phyloP scores from a whole-genome alignment of 2,329 filamentous ascomycete species.

The Alternaria viburni region DNA sequence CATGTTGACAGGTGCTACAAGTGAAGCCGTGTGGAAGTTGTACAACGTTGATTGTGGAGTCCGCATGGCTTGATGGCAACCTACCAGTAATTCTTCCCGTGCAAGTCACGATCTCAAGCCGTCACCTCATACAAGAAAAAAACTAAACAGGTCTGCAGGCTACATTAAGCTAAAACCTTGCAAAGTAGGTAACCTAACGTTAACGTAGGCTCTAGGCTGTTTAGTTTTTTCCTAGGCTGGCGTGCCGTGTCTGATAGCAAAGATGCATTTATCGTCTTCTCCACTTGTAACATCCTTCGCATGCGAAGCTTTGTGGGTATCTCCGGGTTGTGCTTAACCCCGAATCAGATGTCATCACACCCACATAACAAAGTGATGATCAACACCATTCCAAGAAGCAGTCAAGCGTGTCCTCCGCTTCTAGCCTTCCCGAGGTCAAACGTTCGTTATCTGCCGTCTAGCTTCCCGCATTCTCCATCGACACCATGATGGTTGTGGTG shows the following conservation, averaged over 20 bases:
- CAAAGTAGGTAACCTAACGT: too few species aligned
- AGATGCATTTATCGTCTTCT: neutral
- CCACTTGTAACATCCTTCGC: neutral
- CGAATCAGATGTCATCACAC: neutral
- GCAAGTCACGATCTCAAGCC: neutral
- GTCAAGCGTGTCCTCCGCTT: neutral
- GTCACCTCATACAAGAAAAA: too few species aligned
- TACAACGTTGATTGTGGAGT: neutral
- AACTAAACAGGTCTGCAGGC: too few species aligned
- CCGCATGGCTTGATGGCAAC: neutral
- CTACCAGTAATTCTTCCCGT: neutral
- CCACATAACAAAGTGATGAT: neutral
- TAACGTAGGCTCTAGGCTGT: too few species aligned
- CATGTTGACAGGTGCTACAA: neutral
- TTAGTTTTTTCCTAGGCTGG: too few species aligned
- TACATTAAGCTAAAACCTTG: rapidly evolving
- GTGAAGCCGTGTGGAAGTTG: neutral
- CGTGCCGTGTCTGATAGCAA: neutral
- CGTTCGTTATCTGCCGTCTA: neutral
- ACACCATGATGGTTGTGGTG: neutral
- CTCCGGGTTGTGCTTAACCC: neutral
- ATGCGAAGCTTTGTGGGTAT: neutral
- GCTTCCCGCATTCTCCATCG: neutral
- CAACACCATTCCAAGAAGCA: neutral
- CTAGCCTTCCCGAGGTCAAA: neutral